Percentiles rank a stretch among this genome's conserved stretches.
Conservation (phyloP, 345 rosid genomes). For the Moricandia arvensis region DNA sequence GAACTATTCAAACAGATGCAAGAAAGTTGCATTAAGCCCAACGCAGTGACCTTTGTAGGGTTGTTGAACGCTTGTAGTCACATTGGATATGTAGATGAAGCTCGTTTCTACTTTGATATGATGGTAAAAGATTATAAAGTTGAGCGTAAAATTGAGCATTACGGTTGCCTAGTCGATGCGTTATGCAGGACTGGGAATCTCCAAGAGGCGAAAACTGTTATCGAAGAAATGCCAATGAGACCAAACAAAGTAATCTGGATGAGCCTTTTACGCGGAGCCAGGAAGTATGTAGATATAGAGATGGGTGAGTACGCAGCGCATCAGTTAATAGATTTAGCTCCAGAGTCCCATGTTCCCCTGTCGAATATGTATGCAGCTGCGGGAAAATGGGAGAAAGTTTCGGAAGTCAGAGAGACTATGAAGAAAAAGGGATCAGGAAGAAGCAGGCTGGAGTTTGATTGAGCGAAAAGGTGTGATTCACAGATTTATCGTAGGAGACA, state of each 20-base stretch:
- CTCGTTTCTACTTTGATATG: slow-evolving; percentile 47
- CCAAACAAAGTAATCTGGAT: slow-evolving; percentile 64
- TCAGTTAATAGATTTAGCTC: slow-evolving; percentile 44
- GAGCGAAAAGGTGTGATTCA: slow-evolving; percentile 45
- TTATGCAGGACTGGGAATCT: slow-evolving; percentile 58
- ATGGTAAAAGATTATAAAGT: slow-evolving; percentile 54
- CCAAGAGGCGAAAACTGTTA: slow-evolving; percentile 52
- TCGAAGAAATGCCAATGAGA: slow-evolving; percentile 54
- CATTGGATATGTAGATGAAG: slow-evolving; percentile 63
- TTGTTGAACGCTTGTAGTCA: slow-evolving; percentile 73
- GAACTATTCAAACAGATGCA: slow-evolving; percentile 49
- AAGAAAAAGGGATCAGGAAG: slow-evolving; percentile 49
- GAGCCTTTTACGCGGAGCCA: slow-evolving; percentile 58
- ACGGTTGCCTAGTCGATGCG: slow-evolving; percentile 62
- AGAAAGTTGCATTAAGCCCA: slow-evolving; percentile 44
- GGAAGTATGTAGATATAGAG: slow-evolving; percentile 44
- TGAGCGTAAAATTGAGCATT: slow-evolving; percentile 58
- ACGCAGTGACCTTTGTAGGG: slow-evolving; percentile 59
- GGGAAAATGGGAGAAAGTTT: slow-evolving; percentile 53
- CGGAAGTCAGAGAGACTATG: slow-evolving; percentile 53
- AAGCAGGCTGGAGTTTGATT: slow-evolving; percentile 51
- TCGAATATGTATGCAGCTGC: slow-evolving; percentile 68
- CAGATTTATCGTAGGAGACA: slow-evolving; percentile 48
- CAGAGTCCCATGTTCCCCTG: slow-evolving; percentile 58
- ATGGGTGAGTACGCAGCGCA: slow-evolving; percentile 62